Conservation (phyloP, 129 eudicot species). For the Scalesia atractyloides region DNA sequence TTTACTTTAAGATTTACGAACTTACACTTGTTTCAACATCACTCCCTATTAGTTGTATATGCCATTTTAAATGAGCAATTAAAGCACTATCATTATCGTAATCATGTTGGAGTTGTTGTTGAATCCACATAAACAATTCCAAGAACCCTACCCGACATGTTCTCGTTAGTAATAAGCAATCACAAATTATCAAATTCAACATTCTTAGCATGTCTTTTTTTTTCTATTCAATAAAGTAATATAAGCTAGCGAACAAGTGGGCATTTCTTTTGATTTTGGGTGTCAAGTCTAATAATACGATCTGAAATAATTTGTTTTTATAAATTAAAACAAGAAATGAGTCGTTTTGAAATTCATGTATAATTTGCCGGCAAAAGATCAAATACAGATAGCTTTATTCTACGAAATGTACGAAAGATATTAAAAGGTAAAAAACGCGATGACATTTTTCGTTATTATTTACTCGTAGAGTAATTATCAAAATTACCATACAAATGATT, state of each 20-base stretch:
- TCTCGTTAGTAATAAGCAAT: constrained; percentile 1
- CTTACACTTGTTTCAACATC: neutral
- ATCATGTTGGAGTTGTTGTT: constrained; percentile 12
- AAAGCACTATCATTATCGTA: neutral
- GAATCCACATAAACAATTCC: constrained; percentile 2
- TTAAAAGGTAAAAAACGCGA: too few relatives aligned
- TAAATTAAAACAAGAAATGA: neutral
- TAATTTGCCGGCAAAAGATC: too few relatives aligned
- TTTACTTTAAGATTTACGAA: neutral
- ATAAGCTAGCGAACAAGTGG: neutral
- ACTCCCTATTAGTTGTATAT: neutral
- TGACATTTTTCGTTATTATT: too few relatives aligned
- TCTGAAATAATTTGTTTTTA: too few relatives aligned
- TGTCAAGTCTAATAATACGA: too few relatives aligned
- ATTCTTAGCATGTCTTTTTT: neutral
- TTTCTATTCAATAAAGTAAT: neutral
- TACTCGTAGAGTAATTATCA: too few relatives aligned
- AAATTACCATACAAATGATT: too few relatives aligned
- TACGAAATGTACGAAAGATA: too few relatives aligned
- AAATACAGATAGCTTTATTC: too few relatives aligned
- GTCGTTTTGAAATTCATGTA: neutral
- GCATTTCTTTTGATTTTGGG: too few relatives aligned
- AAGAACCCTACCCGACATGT: neutral
- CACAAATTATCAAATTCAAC: neutral
- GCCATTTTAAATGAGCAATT: neutral